Evolutionary conservation across 768 basidiomycete species (phyloP).

Genomic region (Auricularia sp.): DNA sequence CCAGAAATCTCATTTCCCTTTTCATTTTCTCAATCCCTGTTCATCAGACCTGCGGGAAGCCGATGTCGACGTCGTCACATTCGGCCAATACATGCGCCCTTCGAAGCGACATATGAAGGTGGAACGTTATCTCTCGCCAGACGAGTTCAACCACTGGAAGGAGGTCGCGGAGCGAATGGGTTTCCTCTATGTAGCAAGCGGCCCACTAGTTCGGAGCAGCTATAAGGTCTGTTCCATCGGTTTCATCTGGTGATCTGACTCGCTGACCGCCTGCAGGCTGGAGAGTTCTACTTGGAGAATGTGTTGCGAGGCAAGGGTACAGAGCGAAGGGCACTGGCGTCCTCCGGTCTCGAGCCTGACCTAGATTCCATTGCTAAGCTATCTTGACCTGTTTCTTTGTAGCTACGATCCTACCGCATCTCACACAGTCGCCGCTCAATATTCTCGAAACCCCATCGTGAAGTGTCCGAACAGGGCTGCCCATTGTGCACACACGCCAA

Average conservation of each 20-base stretch:
- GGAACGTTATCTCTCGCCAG: constrained; percentile 87
- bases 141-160: constrained; percentile 90
- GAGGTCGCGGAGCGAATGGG: constrained; percentile 84
- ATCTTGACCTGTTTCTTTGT: background rate
- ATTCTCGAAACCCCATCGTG: background rate
- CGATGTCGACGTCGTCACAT: constrained; percentile 94
- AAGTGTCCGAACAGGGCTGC: background rate
- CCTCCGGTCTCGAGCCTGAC: background rate
- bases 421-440: background rate
- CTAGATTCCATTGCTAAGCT: background rate
- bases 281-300: constrained; percentile 92
- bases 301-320: constrained; percentile 55
- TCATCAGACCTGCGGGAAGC: constrained; percentile 70
- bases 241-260: constrained; percentile 6
- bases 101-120: constrained; percentile 99
- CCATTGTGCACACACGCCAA: background rate
- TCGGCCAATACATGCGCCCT: constrained; percentile 99
- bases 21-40: background rate
- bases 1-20: constrained; percentile 14
- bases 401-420: no score
- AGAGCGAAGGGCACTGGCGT: background rate
- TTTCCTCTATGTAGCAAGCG: constrained; percentile 95
- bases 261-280: constrained; percentile 48
- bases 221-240: constrained; percentile 68
- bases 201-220: constrained; percentile 89